Conservation (phyloP, 2,329 filamentous ascomycete species). For the Pseudogymnoascus pannorum region DNA sequence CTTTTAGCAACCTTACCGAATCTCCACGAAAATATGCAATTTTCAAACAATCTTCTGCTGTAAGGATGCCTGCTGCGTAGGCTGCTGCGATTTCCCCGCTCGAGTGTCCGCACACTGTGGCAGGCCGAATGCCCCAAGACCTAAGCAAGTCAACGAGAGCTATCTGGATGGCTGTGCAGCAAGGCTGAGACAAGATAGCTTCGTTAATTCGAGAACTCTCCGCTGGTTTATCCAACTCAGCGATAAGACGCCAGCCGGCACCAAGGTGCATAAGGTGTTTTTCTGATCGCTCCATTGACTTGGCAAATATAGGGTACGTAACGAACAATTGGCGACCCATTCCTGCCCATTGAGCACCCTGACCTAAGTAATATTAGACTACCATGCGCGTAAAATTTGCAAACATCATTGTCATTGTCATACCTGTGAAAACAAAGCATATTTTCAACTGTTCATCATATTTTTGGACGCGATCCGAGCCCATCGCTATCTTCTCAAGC, state of each 20-base stretch:
- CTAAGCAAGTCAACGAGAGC: conserved; percentile 36
- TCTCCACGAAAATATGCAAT: conserved; percentile 37
- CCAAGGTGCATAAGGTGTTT: background rate
- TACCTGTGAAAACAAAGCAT: conserved; percentile 18
- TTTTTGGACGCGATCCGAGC: background rate
- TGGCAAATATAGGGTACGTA: background rate
- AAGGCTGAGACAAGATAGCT: conserved; percentile 34
- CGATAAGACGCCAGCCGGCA: background rate
- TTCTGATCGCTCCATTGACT: background rate
- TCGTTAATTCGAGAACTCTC: conserved; percentile 34
- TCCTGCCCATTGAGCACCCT: conserved; percentile 21
- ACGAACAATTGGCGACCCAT: conserved; percentile 19
- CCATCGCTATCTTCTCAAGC: background rate
- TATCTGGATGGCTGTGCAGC: conserved; percentile 43
- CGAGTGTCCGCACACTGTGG: too few relatives aligned
- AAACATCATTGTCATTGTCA: too few relatives aligned
- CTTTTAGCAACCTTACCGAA: conserved; percentile 23
- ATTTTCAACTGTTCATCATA: too few relatives aligned
- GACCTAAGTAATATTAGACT: too few relatives aligned
- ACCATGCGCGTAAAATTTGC: too few relatives aligned
- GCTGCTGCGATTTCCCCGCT: conserved; percentile 43
- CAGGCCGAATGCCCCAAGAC: conserved; percentile 36
- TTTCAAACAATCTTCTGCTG: conserved; percentile 29
- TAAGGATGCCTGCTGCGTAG: conserved; percentile 33
- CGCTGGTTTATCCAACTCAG: background rate